A percentile compares a stretch with the other conserved stretches of the same genome.
phyloP scores from a whole-genome alignment of 2,329 filamentous ascomycete species.

The Gaeumannomyces sp. region DNA sequence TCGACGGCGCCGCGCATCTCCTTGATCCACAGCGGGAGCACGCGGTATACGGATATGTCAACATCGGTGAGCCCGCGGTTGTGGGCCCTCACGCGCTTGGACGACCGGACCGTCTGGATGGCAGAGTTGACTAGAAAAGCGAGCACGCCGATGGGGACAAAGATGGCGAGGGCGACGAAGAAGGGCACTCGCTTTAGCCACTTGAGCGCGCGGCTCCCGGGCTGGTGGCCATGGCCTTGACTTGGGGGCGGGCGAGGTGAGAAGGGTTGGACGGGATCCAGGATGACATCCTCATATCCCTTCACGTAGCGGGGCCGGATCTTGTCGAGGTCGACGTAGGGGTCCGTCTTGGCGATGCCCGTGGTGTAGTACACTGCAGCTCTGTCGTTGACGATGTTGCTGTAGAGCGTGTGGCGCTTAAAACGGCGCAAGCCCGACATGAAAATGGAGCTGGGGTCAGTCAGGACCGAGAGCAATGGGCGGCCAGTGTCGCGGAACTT shows the following conservation, averaged over 20 bases:
- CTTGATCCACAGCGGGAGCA: slow-evolving; percentile 66
- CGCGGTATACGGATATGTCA: slow-evolving; percentile 61
- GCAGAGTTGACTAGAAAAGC: slow-evolving; percentile 61
- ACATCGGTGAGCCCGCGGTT: slow-evolving; percentile 64
- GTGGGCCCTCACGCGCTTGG: slow-evolving; percentile 68
- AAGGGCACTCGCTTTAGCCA: slow-evolving; percentile 16
- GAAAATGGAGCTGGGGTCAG: slow-evolving; percentile 81
- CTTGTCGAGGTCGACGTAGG: slow-evolving; percentile 61
- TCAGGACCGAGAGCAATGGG: slow-evolving; percentile 73
- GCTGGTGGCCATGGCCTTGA: background rate
- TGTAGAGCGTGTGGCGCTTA: slow-evolving; percentile 69
- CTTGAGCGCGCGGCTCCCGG: slow-evolving; percentile 28
- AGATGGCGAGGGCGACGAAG: slow-evolving; percentile 55
- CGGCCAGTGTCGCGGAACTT: slow-evolving; percentile 75
- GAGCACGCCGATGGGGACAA: slow-evolving; percentile 73
- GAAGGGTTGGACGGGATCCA: slow-evolving; percentile 55
- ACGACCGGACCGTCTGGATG: slow-evolving; percentile 70
- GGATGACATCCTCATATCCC: slow-evolving; percentile 67
- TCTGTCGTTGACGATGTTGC: slow-evolving; percentile 82
- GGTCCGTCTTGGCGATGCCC: slow-evolving; percentile 68
- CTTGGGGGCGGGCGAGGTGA: no score
- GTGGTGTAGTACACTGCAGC: slow-evolving; percentile 81
- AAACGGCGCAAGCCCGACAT: slow-evolving; percentile 72
- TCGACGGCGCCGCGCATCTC: slow-evolving; percentile 72
- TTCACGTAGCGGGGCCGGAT: slow-evolving; percentile 67